phyloP scores from a whole-genome alignment of 2,329 filamentous ascomycete species.

The Alternaria dauci region DNA sequence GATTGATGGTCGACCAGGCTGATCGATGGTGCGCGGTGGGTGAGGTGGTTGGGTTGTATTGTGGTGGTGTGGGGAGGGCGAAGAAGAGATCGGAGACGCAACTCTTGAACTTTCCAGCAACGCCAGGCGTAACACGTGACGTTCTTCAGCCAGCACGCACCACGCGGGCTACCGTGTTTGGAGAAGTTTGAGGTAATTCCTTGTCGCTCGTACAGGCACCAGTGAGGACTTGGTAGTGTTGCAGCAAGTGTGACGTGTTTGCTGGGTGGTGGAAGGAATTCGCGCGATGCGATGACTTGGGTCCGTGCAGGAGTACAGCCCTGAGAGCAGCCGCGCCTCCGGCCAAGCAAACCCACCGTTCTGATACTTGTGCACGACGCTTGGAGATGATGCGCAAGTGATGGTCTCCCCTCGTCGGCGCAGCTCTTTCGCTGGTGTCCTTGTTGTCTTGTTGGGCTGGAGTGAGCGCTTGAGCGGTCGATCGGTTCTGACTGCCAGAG shows the following conservation, averaged over 20 bases:
- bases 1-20: slow-evolving; percentile 42
- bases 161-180: slow-evolving; percentile 18
- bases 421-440: slow-evolving; percentile 9
- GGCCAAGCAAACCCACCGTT: slow-evolving; percentile 16
- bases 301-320: slow-evolving; percentile 36
- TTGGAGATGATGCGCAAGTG: slow-evolving; percentile 1
- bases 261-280: slow-evolving; percentile 35
- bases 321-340: slow-evolving; percentile 19
- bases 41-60: slow-evolving; percentile 44
- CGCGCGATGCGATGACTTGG: slow-evolving; percentile 35
- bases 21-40: slow-evolving; percentile 49
- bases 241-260: slow-evolving; percentile 35
- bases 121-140: slow-evolving; percentile 31
- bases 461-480: slow-evolving; percentile 18
- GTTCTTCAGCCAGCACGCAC: slow-evolving; percentile 24
- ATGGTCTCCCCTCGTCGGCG: slow-evolving; percentile 8
- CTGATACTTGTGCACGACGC: slow-evolving; percentile 5
- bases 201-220: slow-evolving; percentile 16
- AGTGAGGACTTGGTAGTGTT: slow-evolving; percentile 23
- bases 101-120: slow-evolving; percentile 30
- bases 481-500: slow-evolving; percentile 24
- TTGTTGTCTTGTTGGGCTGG: slow-evolving; percentile 16
- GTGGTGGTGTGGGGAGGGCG: slow-evolving; percentile 40
- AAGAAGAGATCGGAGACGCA: slow-evolving; percentile 31
- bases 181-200: slow-evolving; percentile 36